Conservation (phyloP, 2,329 filamentous ascomycete genomes). For the Hypoxylon rubiginosum region DNA sequence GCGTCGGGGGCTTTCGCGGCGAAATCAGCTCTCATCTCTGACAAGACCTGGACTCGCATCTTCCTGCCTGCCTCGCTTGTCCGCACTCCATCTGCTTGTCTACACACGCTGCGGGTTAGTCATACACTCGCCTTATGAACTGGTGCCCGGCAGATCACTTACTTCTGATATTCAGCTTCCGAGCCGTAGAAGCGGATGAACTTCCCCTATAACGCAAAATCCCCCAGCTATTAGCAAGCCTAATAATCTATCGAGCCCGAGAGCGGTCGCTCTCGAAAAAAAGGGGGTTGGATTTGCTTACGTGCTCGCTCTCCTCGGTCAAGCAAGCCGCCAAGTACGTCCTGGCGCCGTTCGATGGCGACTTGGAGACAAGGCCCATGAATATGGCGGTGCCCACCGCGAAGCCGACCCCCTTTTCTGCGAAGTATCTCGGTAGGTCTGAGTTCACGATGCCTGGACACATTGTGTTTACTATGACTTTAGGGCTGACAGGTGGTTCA, state of each 20-base stretch:
- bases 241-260: not conserved
- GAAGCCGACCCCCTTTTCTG: constrained; percentile 20
- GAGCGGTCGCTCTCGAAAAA: not conserved
- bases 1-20: constrained; percentile 41
- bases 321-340: constrained; percentile 41
- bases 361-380: constrained; percentile 41
- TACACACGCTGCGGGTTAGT: constrained; percentile 17
- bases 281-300: constrained; percentile 24
- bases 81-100: constrained; percentile 32
- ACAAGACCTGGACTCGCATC: constrained; percentile 44
- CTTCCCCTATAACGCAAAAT: constrained; percentile 39
- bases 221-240: constrained; percentile 11
- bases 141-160: constrained; percentile 14
- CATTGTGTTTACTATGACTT: constrained; percentile 49
- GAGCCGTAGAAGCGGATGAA: constrained; percentile 47
- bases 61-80: constrained; percentile 35
- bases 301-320: constrained; percentile 45
- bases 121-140: not conserved
- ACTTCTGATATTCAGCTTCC: constrained; percentile 40
- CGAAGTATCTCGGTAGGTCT: constrained; percentile 35
- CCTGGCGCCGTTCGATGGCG: constrained; percentile 46
- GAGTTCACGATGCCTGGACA: constrained; percentile 48
- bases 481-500: constrained; percentile 32
- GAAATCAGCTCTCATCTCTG: constrained; percentile 46
- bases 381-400: constrained; percentile 30